Evolutionary conservation across 1,139 yeast genomes (phyloP).

Genomic region (Yamadazyma epiphylla): DNA sequence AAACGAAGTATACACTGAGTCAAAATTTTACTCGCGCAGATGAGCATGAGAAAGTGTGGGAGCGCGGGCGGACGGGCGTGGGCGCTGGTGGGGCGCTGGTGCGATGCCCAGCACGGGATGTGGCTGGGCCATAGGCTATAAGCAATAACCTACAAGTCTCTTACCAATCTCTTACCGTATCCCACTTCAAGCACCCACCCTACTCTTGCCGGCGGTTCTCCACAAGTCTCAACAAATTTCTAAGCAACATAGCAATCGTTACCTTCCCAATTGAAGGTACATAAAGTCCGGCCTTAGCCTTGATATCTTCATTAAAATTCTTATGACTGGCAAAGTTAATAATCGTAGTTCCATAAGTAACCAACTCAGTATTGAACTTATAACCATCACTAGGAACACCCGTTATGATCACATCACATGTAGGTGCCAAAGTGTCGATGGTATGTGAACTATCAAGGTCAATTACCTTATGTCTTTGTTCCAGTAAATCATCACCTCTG

Average conservation of each 20-base stretch:
- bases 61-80: too few species aligned
- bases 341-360: constrained; percentile 85
- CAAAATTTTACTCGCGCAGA: too few species aligned
- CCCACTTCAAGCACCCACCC: too few species aligned
- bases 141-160: too few species aligned
- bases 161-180: too few species aligned
- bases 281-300: constrained; percentile 80
- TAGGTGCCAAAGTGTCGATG: constrained; percentile 62
- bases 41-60: too few species aligned
- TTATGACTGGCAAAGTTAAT: constrained; percentile 86
- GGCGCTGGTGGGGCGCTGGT: too few species aligned
- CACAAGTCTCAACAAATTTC: constrained; percentile 79
- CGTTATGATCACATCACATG: constrained; percentile 88
- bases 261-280: constrained; percentile 97
- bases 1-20: too few species aligned
- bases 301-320: constrained; percentile 78
- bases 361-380: constrained; percentile 78
- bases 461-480: constrained; percentile 78
- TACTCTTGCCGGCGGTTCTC: constrained; percentile 52
- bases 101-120: too few species aligned
- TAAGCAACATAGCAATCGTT: constrained; percentile 86
- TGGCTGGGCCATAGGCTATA: too few species aligned
- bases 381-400: constrained; percentile 86
- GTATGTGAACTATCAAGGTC: constrained; percentile 52
- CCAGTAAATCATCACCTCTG: constrained; percentile 85